A percentile compares a stretch with the other conserved stretches of the same genome.
Evolutionary conservation across 306 rosid genomes (phyloP).

Genomic region (Erythrophleum fordii): DNA sequence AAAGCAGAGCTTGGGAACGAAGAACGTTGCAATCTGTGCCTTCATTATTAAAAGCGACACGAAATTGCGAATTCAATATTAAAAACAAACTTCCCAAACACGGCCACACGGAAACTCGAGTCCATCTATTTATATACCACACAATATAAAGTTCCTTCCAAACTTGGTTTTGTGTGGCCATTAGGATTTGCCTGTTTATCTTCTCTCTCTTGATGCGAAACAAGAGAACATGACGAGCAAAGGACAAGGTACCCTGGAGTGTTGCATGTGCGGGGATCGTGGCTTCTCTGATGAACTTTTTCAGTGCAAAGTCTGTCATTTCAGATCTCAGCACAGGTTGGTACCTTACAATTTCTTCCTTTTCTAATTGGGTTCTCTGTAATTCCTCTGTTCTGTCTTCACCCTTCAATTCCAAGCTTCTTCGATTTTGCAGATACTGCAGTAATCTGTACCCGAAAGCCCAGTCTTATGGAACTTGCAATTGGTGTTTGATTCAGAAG

Average conservation of each 20-base stretch:
- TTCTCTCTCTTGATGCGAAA: constrained; percentile 37
- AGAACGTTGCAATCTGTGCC: constrained; percentile 28
- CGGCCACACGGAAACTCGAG: constrained; percentile 53
- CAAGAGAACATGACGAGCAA: constrained; percentile 50
- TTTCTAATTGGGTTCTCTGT: background rate
- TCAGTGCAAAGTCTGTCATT: constrained; percentile 80
- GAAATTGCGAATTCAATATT: constrained; percentile 21
- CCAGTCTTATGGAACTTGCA: constrained; percentile 62
- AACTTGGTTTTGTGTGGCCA: constrained; percentile 43
- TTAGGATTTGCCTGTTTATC: constrained; percentile 23
- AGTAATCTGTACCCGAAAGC: constrained; percentile 80
- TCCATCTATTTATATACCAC: constrained; percentile 21
- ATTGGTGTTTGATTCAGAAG: constrained; percentile 81
- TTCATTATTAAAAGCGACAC: constrained; percentile 29
- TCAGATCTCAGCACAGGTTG: constrained; percentile 98
- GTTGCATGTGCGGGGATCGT: constrained; percentile 97
- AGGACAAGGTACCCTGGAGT: constrained; percentile 53
- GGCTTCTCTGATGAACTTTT: constrained; percentile 90
- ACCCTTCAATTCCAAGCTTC: background rate
- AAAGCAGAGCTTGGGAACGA: background rate
- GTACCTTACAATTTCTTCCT: background rate
- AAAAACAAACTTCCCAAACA: constrained; percentile 46
- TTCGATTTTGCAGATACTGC: constrained; percentile 67
- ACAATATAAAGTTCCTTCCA: background rate
- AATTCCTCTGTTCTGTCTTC: background rate